A percentile compares a stretch with the other conserved stretches of the same genome.
phyloP scores from a whole-genome alignment of 2,329 filamentous ascomycete genomes.

The Cladophialophora exuberans region DNA sequence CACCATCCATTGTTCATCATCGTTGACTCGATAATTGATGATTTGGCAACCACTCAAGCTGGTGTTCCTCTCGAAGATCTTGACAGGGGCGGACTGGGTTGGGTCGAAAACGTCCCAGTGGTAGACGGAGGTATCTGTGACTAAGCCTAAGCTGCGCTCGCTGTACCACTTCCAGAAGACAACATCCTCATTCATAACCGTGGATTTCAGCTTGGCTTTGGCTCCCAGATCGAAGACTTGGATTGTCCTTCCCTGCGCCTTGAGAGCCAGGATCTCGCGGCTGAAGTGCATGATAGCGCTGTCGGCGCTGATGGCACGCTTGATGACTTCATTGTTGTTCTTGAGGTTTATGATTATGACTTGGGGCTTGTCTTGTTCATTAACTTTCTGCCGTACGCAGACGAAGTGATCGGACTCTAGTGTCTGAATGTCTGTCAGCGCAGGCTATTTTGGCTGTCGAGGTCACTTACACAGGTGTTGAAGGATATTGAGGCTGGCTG shows the following conservation, averaged over 20 bases:
- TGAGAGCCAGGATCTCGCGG: slow-evolving; percentile 93
- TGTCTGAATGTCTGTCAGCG: slow-evolving; percentile 62
- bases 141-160: slow-evolving; percentile 82
- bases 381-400: slow-evolving; percentile 93
- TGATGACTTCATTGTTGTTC: slow-evolving; percentile 93
- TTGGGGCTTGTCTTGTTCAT: slow-evolving; percentile 80
- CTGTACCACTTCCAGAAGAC: slow-evolving; percentile 99
- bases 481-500: slow-evolving; percentile 77
- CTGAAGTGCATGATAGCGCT: slow-evolving; percentile 99
- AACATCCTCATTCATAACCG: slow-evolving; percentile 95
- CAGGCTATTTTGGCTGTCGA: slow-evolving; percentile 24
- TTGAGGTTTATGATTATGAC: slow-evolving; percentile 98
- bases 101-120: slow-evolving; percentile 97
- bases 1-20: slow-evolving; percentile 97
- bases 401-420: slow-evolving; percentile 97
- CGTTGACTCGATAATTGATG: slow-evolving; percentile 97
- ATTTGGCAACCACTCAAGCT: slow-evolving; percentile 94
- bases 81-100: slow-evolving; percentile 75
- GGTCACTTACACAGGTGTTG: slow-evolving; percentile 75
- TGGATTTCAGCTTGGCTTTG: slow-evolving; percentile 96
- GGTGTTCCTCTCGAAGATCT: slow-evolving; percentile 91
- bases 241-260: slow-evolving; percentile 89
- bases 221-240: slow-evolving; percentile 95
- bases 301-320: slow-evolving; percentile 96
- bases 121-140: slow-evolving; percentile 88